A percentile compares a stretch with the other conserved stretches of the same genome.
Conservation (phyloP, 805 yeast genomes). For the Starmera quercuum region DNA sequence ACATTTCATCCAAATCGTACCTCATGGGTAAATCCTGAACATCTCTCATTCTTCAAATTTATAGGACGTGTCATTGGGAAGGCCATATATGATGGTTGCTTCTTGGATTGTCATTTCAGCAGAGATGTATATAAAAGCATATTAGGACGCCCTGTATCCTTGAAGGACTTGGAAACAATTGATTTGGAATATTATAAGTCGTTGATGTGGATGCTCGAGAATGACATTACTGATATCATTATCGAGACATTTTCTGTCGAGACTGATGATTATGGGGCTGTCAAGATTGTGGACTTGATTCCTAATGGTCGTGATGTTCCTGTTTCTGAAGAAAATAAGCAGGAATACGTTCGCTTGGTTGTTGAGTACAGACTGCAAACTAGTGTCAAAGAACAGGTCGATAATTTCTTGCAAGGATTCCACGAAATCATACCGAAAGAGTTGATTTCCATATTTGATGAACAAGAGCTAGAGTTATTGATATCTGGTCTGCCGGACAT, state of each 20-base stretch:
- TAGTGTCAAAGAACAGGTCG: conserved; percentile 83
- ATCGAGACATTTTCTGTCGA: conserved; percentile 93
- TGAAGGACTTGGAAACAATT: conserved; percentile 90
- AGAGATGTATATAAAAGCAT: conserved; percentile 90
- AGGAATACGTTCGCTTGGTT: conserved; percentile 76
- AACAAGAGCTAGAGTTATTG: conserved; percentile 87
- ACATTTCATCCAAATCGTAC: conserved; percentile 94
- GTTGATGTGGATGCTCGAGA: conserved; percentile 90
- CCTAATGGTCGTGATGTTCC: conserved; percentile 77
- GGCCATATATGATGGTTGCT: conserved; percentile 81
- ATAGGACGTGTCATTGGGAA: conserved; percentile 92
- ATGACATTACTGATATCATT: conserved; percentile 91
- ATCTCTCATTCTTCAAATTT: conserved; percentile 85
- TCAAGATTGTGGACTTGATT: conserved; percentile 71
- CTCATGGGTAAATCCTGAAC: conserved; percentile 90
- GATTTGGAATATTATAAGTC: conserved; percentile 92
- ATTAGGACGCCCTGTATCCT: conserved; percentile 68
- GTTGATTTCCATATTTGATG: conserved; percentile 81
- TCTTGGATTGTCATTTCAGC: conserved; percentile 89
- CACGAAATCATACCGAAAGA: conserved; percentile 84
- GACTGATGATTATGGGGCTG: conserved; percentile 89
- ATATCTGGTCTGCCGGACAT: conserved; percentile 95
- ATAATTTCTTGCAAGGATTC: conserved; percentile 78
- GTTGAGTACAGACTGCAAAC: conserved; percentile 81
- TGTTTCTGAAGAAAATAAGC: conserved; percentile 87